Base-by-base conservation (phyloP, 2,329 filamentous ascomycete species). In the Trichoderma citrinoviride region DNA sequence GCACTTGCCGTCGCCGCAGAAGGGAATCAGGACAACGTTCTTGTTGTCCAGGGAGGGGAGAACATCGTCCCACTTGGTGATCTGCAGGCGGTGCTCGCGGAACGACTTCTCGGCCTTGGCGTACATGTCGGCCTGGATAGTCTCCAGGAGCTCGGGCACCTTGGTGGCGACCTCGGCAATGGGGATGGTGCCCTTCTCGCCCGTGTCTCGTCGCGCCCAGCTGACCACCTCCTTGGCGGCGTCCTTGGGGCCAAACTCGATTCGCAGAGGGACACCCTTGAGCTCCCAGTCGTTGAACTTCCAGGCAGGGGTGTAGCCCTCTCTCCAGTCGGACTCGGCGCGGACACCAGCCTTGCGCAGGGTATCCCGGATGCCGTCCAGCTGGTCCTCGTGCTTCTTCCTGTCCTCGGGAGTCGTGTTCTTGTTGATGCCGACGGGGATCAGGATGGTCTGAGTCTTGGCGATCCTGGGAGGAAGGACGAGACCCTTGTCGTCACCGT, bases 271-370 rank as follows among this genome's bases (percentile, higher is more conserved):
- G 47, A 98, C 90, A 76, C 96, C 95, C 80, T 94, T 96, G 72
- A 98, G 85, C 78, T 99, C 96, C 92, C 93, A 97, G 79, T 99
- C 93, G 80, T 96, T 96, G 83, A 99, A 99, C 80, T 99, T 99
- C 89, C 91, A 98, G 69, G 92, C 93, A 44, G 95, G 93, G 67
- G 93, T 87, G 87, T 98, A 97, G 70, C 90, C 91, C 58, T 98
- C 94, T 66, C 96, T 89, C 75, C 87, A 85, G 75, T 99, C 95
- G 58, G 89, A 86, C 69, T 96, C 90, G 65, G 87, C 86, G 65
- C 95, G 91, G 44, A 99, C 82, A 64, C 89, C 89, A 21, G 85
- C 90, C 67, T 87, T 88, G 74, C 87, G 87, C 57, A 99, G 84
- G 12, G 86, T 84, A 40, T 82, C 79, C 56, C 86, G 85, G 67